Percentiles rank a stretch among this genome's conserved stretches.
These are phyloP conservation scores for Ophiobolus disseminans DNA, from an alignment of 2,329 filamentous ascomycete species.

Conservation along the genomic window DNA sequence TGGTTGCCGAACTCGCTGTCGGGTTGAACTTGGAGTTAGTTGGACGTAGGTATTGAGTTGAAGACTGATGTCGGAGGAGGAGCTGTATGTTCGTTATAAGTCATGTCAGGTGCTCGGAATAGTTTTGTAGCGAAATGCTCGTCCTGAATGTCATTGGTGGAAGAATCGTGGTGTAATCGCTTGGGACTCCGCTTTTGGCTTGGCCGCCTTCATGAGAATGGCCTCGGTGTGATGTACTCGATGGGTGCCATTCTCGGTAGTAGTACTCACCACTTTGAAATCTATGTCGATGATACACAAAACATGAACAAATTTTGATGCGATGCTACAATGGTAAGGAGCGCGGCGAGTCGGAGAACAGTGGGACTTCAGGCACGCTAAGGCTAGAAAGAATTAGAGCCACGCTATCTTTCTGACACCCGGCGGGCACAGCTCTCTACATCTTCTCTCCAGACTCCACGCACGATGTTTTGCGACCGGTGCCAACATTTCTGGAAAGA, in stretches of 20 bases:
- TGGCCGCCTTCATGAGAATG: not conserved
- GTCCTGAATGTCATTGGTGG: not conserved
- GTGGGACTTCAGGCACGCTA: not conserved
- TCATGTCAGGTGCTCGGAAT: not conserved
- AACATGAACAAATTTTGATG: not conserved
- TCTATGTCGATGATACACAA: too few species aligned
- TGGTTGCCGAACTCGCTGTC: too few species aligned
- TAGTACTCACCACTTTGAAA: not conserved
- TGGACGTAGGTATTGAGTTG: not conserved
- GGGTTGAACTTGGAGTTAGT: not conserved
- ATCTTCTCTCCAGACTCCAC: not conserved
- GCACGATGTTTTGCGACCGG: conserved; percentile 22
- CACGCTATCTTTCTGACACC: not conserved
- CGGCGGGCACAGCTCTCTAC: not conserved
- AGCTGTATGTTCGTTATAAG: not conserved
- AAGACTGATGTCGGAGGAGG: not conserved
- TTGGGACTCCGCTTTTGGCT: conserved; percentile 5
- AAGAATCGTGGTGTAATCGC: not conserved
- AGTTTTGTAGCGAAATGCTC: conserved; percentile 3
- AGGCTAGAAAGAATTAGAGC: not conserved
- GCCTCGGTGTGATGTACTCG: not conserved
- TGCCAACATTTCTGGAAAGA: conserved; percentile 19
- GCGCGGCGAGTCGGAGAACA: too few species aligned
- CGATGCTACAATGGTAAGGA: not conserved
- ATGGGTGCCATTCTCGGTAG: not conserved